phyloP scores from a whole-genome alignment of 1,284 basidiomycete species.

The Papiliotrema laurentii region DNA sequence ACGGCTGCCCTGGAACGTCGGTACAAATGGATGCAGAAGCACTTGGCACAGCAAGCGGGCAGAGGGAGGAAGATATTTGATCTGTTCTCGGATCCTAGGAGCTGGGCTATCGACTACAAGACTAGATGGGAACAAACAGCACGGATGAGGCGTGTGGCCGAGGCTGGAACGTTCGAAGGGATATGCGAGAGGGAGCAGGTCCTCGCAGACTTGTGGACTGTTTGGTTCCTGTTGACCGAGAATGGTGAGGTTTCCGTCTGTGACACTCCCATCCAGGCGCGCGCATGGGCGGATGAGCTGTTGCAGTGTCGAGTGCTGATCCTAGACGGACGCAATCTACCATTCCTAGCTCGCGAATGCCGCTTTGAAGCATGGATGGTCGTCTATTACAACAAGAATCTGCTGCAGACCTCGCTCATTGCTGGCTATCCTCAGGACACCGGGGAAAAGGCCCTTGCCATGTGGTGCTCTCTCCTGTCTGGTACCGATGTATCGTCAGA shows the following conservation, averaged over 20 bases:
- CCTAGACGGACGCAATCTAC: slow-evolving; percentile 46
- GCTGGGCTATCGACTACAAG: slow-evolving; percentile 43
- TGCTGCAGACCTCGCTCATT: slow-evolving; percentile 44
- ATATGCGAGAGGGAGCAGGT: slow-evolving; percentile 21
- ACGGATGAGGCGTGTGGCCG: slow-evolving; percentile 37
- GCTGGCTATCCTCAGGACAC: slow-evolving; percentile 47
- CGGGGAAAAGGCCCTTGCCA: slow-evolving; percentile 36
- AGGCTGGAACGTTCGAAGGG: slow-evolving; percentile 25
- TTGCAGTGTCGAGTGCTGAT: neutral
- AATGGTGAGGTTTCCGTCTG: slow-evolving; percentile 43
- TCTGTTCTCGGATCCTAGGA: slow-evolving; percentile 32
- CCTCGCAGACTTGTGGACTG: slow-evolving; percentile 44
- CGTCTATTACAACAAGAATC: slow-evolving; percentile 41
- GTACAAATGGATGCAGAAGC: slow-evolving; percentile 36
- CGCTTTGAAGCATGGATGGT: slow-evolving; percentile 37
- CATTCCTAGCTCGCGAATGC: slow-evolving; percentile 41
- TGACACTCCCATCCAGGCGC: no score
- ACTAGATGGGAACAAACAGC: slow-evolving; percentile 35
- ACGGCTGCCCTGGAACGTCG: slow-evolving; percentile 34
- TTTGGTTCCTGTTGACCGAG: slow-evolving; percentile 50
- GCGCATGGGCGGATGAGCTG: neutral
- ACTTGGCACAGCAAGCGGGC: slow-evolving; percentile 12
- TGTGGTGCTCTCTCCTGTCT: slow-evolving; percentile 35
- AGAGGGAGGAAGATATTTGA: slow-evolving; percentile 17
- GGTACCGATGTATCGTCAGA: slow-evolving; percentile 27